These are phyloP conservation scores for Ceratopteris richardii DNA, from an alignment of 75 land plant species.

Conservation along the genomic window DNA sequence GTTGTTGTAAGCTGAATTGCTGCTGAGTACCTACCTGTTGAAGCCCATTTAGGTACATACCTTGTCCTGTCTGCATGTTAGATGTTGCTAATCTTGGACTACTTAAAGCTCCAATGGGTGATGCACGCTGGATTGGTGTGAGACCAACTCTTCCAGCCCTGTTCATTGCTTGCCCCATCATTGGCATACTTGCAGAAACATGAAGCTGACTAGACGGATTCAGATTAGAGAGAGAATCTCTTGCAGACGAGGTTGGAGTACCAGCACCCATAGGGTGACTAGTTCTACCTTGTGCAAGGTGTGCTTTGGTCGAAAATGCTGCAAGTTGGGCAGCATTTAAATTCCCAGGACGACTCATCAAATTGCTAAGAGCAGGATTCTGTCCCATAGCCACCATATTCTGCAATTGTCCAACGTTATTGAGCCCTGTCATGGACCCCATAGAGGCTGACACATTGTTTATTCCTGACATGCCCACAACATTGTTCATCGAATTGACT, in stretches of 20 bases:
- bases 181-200: slow-evolving; percentile 38
- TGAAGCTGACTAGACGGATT: slow-evolving; percentile 48
- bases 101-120: slow-evolving; percentile 35
- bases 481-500: slow-evolving; percentile 43
- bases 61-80: slow-evolving; percentile 26
- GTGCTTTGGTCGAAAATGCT: slow-evolving; percentile 35
- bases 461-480: slow-evolving; percentile 44
- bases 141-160: slow-evolving; percentile 38
- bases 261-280: slow-evolving; percentile 16
- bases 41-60: slow-evolving; percentile 42
- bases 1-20: slow-evolving; percentile 35
- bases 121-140: slow-evolving; percentile 38
- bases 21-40: slow-evolving; percentile 36
- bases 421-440: slow-evolving; percentile 32
- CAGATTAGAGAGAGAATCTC: slow-evolving; percentile 34
- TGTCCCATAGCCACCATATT: slow-evolving; percentile 42
- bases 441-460: slow-evolving; percentile 36
- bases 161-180: slow-evolving; percentile 39
- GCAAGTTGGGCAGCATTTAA: slow-evolving; percentile 29
- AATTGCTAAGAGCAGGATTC: slow-evolving; percentile 34
- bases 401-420: slow-evolving; percentile 14
- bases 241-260: slow-evolving; percentile 14
- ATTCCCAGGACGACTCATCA: slow-evolving; percentile 29
- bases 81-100: slow-evolving; percentile 43
- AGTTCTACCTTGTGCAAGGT: slow-evolving; percentile 31